Evolutionary conservation across 352 stramenopile genomes (phyloP), one percentile per base, ranked within the genome.

Genomic region (Pythium guiyangense): DNA sequence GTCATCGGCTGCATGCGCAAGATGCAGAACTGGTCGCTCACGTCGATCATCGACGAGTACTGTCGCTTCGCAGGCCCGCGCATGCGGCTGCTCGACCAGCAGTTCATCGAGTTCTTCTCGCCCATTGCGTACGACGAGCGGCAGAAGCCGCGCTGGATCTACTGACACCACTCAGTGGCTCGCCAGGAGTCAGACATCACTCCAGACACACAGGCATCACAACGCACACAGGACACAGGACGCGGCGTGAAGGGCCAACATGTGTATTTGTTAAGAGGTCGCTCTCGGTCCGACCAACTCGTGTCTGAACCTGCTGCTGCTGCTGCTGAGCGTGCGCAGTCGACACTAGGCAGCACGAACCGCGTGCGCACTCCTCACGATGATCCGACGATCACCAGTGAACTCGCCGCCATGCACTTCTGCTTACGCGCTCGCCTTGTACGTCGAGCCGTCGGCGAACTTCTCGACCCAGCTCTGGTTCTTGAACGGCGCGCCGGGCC

Each of bases 381-480:
- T 22, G 22, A 22, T 22, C 22, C 22, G 22, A 22, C 22, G 35
- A 40, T 43, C 42, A 11, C 49, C 12, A 17, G 17, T 45, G 35
- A 12, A 44, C n/a, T 9, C 14, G 3, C 9, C 5, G 20, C 20
- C 37, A n/a, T 14, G 22, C 18, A 27, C 39, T 9, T 20, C 43
- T 31, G 49, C 67, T 73, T 81, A 88, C 53, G 71, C 78, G 29
- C 62, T 77, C 35, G 80, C 77, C 66, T 90, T 89, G 79, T 98
- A 98, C 39, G 82, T 78, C 67, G 91, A 90, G 51, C 92, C 92
- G 64, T 94, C 92, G 49, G 86, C 82, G 66, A 97, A 96, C 78
- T 98, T 88, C 46, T 94, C 73, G 48, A 96, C 80, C 96, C 96
- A 99, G 25, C 97, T 85, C 55, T 90, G 69, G 80, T 99, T 99